Base-by-base conservation (phyloP, 139 green algal species). In the Tetradesmus obliquus region DNA sequence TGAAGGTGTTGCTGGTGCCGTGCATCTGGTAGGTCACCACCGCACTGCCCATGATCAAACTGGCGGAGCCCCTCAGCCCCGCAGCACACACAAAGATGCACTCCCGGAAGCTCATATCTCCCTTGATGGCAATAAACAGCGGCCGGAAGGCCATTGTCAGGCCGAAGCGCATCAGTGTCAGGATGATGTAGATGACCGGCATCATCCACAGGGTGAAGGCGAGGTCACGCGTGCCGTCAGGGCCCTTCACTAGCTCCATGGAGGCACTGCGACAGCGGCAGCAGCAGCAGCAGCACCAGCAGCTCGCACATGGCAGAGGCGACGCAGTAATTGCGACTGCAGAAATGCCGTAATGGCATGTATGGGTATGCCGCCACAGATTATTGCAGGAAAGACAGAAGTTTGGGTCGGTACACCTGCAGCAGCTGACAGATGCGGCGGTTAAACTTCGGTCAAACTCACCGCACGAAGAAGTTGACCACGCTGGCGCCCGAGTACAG, bases 391-490 rank as follows among this genome's bases (percentile, higher is more conserved):
- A 45, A 45, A 45, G 32, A 45, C 32, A 45, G 32, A 45, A 45
- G 32, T 45, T 45, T 45, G 32, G 32, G 32, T 45, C 32, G 32
- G 32, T 45, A 45, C 32, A 45, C 32, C 32, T 45, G 32, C 32
- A 45, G 32, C 32, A 45, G 32, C 32, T 45, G 32, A 45, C 32
- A 45, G 32, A 45, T 45, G 32, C 32, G 32, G 32, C 32, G 32
- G 32, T 45, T 45, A 45, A 45, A 45, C 32, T 45, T 45, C 32
- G 32, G 32, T 45, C 32, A 54, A n/a, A 82, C 66, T 76, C 66
- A 76, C 94, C 96, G 88, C 69, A 98, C 94, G 79, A 98, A 85
- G 88, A 97, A 99, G 93, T 99, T 99, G 84, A 98, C 93, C 19
- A 93, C 94, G 5, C 93, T 93, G 0, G 96, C 95, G 15, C 97